Base-by-base conservation (phyloP, 2,329 filamentous ascomycete genomes). In the Diaporthe capsici region DNA sequence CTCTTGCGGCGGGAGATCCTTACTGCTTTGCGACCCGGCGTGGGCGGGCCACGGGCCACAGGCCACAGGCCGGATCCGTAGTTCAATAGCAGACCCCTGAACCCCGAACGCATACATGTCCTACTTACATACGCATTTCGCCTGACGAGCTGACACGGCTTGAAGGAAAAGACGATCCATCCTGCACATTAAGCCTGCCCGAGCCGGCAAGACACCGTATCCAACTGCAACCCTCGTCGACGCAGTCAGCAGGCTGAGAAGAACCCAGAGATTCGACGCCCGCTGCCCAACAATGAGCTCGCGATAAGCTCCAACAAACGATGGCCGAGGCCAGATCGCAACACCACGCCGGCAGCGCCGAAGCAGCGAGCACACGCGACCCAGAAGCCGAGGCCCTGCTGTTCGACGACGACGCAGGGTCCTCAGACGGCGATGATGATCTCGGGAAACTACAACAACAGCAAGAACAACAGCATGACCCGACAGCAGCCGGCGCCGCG, bases 291-390 rank as follows among this genome's bases (percentile, higher is more conserved):
- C 80, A 73, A 82, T 81, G 81, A 78, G 74, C 79, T 78, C 78
- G 79, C 79, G 71, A 78, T 77, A 74, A 73, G 51, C 22, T 44
- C n/a, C 55, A 57, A 70, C 60, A 60, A 77, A 74, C 53, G 39
- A 81, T 80, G 81, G 79, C 80, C 79, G 79, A 78, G 78, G 80
- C 80, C 79, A 80, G 76, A 80, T 79, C 78, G 73, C 79, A 82
- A 71, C 61, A 70, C 53, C 37, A 65, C 47, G 53, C 75, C 63
- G 55, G 77, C 71, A 58, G 60, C 58, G 77, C 67, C 74, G 74
- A 75, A 51, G 15, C 72, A 60, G 47, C 68, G 60, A 67, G 57
- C 37, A 73, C 73, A 60, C 79, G 80, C 31, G 71, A 73, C 37
- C 61, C 60, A 3, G 81, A 82, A 63, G 76, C 77, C 55, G 74